phyloP scores from a whole-genome alignment of 2,329 filamentous ascomycete species.

The Hortaea werneckii region DNA sequence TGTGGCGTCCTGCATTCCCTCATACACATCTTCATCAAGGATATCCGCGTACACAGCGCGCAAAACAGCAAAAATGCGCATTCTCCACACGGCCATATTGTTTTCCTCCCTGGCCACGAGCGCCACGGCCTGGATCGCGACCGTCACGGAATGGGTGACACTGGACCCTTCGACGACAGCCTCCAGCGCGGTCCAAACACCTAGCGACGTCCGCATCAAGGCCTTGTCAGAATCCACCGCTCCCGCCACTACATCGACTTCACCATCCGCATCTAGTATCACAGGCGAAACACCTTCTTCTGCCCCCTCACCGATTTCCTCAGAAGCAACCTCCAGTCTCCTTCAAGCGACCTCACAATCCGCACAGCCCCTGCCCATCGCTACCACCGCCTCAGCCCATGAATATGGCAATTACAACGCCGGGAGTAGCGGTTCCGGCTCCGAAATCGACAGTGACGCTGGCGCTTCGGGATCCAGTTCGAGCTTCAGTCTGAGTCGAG shows the following conservation, averaged over 20 bases:
- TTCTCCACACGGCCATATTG: neutral
- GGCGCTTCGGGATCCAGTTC: conserved; percentile 52
- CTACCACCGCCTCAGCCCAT: neutral
- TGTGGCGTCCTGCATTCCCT: neutral
- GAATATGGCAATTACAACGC: neutral
- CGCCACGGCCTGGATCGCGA: conserved; percentile 1
- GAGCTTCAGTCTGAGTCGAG: conserved; percentile 54
- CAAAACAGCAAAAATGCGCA: neutral
- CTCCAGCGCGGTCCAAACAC: neutral
- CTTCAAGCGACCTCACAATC: neutral
- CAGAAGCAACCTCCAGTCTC: neutral
- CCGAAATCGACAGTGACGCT: conserved; percentile 29
- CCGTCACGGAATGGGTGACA: conserved; percentile 3
- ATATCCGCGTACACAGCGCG: neutral
- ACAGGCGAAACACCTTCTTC: neutral
- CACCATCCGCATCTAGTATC: neutral
- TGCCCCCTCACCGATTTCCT: neutral
- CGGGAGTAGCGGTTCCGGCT: neutral
- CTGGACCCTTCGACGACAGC: neutral
- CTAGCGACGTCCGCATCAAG: neutral
- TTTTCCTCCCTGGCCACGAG: neutral
- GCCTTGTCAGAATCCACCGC: neutral
- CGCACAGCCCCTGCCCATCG: neutral
- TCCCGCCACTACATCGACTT: neutral
- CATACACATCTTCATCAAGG: neutral